Evolutionary conservation across 768 basidiomycete genomes (phyloP).

Genomic region (Butyriboletus loyo): DNA sequence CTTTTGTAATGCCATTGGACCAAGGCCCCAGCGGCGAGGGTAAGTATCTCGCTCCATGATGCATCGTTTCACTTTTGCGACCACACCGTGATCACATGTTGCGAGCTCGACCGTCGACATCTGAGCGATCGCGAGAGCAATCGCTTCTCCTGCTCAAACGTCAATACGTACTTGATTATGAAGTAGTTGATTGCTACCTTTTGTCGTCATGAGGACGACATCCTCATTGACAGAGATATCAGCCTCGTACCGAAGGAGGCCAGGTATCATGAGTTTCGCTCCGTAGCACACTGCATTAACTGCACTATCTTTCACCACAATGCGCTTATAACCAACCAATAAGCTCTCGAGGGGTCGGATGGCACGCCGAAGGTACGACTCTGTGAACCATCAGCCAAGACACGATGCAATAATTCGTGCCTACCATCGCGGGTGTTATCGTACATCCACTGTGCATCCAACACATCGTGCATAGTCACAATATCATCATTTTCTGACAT

Average conservation of each 20-base stretch:
- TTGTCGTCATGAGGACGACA: constrained; percentile 97
- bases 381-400: constrained; percentile 40
- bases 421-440: constrained; percentile 95
- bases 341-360: constrained; percentile 94
- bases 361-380: constrained; percentile 93
- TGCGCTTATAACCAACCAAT: constrained; percentile 94
- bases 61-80: constrained; percentile 98
- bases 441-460: constrained; percentile 98
- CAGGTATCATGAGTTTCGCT: constrained; percentile 99
- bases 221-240: constrained; percentile 95
- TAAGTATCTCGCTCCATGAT: constrained; percentile 99
- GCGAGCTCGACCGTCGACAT: constrained; percentile 99
- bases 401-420: constrained; percentile 17
- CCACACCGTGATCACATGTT: constrained; percentile 97
- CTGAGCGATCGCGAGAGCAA: constrained; percentile 91
- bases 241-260: constrained; percentile 91
- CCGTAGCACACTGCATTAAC: constrained; percentile 99
- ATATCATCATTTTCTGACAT: constrained; percentile 98
- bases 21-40: constrained; percentile 96
- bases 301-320: constrained; percentile 98
- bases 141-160: constrained; percentile 68
- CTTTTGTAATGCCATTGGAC: constrained; percentile 95
- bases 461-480: constrained; percentile 99
- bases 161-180: background rate
- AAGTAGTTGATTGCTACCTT: constrained; percentile 51